Evolutionary conservation across 352 stramenopile genomes (phyloP).

Genomic region (Phytophthora hibernalis): DNA sequence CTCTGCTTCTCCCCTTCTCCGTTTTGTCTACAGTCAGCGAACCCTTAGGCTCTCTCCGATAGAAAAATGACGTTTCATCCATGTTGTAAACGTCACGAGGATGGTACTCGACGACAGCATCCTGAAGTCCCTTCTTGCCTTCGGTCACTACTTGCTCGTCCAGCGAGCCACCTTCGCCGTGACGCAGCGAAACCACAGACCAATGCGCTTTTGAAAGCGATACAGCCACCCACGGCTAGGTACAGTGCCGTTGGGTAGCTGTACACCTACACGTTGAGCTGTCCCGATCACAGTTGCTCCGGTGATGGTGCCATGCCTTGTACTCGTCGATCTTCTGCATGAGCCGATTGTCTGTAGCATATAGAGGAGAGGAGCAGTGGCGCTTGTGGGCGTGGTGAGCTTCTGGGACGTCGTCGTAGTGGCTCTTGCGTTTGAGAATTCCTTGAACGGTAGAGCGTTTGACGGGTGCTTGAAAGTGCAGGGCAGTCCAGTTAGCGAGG

Average conservation of each 20-base stretch:
- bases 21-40: conserved; percentile 2
- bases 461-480: background rate
- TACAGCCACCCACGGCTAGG: conserved; percentile 19
- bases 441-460: background rate
- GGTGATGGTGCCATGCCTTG: conserved; percentile 3
- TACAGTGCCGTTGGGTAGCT: conserved; percentile 6
- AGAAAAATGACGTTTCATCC: conserved; percentile 26
- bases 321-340: background rate
- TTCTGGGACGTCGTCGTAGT: background rate
- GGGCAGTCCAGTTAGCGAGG: background rate
- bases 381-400: background rate
- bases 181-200: conserved; percentile 1
- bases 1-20: conserved; percentile 18
- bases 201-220: conserved; percentile 13
- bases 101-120: background rate
- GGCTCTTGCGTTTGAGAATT: background rate
- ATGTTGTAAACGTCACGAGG: conserved; percentile 24
- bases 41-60: conserved; percentile 6
- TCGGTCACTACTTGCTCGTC: conserved; percentile 2
- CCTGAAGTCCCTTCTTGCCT: background rate
- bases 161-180: conserved; percentile 13
- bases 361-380: background rate
- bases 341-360: background rate
- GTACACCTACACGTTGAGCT: background rate
- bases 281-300: background rate